Evolutionary conservation across 2,329 filamentous ascomycete genomes (phyloP), one percentile per base, ranked within the genome.

Genomic region (Pestalotiopsis sp.): DNA sequence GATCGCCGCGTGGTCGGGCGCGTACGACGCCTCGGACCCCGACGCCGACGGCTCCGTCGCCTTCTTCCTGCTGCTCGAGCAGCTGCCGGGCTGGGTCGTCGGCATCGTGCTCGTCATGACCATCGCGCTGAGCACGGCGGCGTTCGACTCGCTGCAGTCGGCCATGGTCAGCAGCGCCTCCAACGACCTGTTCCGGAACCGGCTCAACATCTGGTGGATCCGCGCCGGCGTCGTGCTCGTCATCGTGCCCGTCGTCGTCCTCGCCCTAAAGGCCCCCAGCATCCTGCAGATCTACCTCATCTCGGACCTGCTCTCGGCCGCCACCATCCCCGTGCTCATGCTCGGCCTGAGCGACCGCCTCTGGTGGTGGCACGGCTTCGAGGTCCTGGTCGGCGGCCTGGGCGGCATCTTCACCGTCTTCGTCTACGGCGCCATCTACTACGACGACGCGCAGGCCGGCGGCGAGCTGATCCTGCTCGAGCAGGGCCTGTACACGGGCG

Each of bases 111-210:
- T 96, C 10, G 89, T 95, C 76, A 94, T 96, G 92, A 88, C 92
- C 1, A 88, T 94, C 39, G 88, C 88, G 10, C 86, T 96, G 65
- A 92, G 89, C 74, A 93, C 91, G 2, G 90, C 93, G 0, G 89
- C 92, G 0, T 95, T 96, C 71, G 93, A 96, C 82, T 91, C 87
- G 70, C 84, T 95, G 48, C 93, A 95, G 79, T 92, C 90, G 1
- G 91, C 93, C 72, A 94, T 96, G 90, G 91, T 95, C 7, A 93
- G 91, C n/a, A 92, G 91, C 0, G 91, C 90, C 14, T 94, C 91
- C 71, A 95, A 95, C 81, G 93, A 96, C 76, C 80, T 96, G 14
- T 95, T 95, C 85, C 89, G 92, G 73, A 96, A 96, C 84, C 88
- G 86, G 68, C 87, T 96, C 67, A 90, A 89, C 74, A 87, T 94